These are phyloP conservation scores for Neurospora tetrasperma DNA, from an alignment of 495 filamentous ascomycete genomes.

Conservation along the genomic window DNA sequence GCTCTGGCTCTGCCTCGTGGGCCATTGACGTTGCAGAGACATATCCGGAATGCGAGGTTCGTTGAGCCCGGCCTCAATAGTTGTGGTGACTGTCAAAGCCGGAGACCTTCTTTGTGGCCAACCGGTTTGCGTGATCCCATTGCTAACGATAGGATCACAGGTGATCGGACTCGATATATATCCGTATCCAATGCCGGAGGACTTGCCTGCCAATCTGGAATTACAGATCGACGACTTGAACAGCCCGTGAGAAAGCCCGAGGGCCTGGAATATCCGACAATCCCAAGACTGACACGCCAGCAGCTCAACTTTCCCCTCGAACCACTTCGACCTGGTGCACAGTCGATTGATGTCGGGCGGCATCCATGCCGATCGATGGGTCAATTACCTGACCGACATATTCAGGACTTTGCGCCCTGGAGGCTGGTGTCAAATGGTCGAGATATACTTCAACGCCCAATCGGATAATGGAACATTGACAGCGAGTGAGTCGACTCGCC, in stretches of 20 bases:
- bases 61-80: slow-evolving; percentile 16
- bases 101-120: neutral
- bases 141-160: slow-evolving; percentile 29
- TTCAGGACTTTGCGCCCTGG: slow-evolving; percentile 42
- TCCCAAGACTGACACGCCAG: slow-evolving; percentile 1
- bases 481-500: slow-evolving; percentile 30
- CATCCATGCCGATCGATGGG: slow-evolving; percentile 69
- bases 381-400: slow-evolving; percentile 69
- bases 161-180: slow-evolving; percentile 75
- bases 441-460: slow-evolving; percentile 80
- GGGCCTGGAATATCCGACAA: neutral
- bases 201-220: slow-evolving; percentile 58
- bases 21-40: slow-evolving; percentile 42
- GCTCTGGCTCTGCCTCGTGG: slow-evolving; percentile 54
- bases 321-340: slow-evolving; percentile 84
- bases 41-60: slow-evolving; percentile 65
- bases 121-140: neutral
- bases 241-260: slow-evolving; percentile 37
- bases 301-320: slow-evolving; percentile 61
- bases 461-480: slow-evolving; percentile 81
- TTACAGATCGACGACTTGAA: slow-evolving; percentile 77
- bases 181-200: slow-evolving; percentile 61
- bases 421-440: slow-evolving; percentile 88
- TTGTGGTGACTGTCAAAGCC: neutral
- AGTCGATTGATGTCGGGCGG: slow-evolving; percentile 71